Evolutionary conservation across 2,329 filamentous ascomycete species (phyloP).

Genomic region (Pseudogymnoascus sp.): DNA sequence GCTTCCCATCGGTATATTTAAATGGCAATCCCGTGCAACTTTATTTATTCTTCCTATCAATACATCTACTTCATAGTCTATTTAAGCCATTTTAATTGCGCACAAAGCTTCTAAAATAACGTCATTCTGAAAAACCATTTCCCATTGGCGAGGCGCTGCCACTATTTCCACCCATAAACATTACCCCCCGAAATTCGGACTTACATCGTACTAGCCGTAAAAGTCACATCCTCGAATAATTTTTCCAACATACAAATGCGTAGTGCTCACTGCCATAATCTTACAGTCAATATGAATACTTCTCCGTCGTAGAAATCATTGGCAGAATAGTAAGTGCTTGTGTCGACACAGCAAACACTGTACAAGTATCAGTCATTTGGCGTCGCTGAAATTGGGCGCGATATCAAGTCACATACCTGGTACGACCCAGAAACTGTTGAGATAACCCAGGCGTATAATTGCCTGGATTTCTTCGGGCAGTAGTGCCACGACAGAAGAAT

Average conservation of each 20-base stretch:
- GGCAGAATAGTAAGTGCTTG: constrained; percentile 17
- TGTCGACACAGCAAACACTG: constrained; percentile 11
- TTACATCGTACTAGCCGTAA: neutral
- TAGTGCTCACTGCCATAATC: neutral
- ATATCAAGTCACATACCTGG: constrained; percentile 14
- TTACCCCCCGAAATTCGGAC: neutral
- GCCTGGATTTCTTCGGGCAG: constrained; percentile 12
- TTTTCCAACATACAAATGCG: neutral
- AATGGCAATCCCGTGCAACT: neutral
- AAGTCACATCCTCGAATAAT: neutral
- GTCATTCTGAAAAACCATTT: neutral
- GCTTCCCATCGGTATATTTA: neutral
- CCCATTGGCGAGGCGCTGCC: neutral
- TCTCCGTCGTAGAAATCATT: constrained; percentile 15
- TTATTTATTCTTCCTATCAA: neutral
- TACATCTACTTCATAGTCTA: neutral
- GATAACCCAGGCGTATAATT: constrained; percentile 14
- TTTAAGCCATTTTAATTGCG: neutral
- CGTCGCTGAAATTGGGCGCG: neutral
- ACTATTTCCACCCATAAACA: neutral
- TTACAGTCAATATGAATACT: constrained; percentile 10
- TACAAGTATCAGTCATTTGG: neutral
- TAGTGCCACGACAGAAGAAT: constrained; percentile 15
- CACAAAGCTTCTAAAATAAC: neutral
- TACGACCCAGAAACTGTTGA: constrained; percentile 18